Base-by-base conservation (phyloP, 1,139 yeast genomes). In the Lodderomyces margitis region DNA sequence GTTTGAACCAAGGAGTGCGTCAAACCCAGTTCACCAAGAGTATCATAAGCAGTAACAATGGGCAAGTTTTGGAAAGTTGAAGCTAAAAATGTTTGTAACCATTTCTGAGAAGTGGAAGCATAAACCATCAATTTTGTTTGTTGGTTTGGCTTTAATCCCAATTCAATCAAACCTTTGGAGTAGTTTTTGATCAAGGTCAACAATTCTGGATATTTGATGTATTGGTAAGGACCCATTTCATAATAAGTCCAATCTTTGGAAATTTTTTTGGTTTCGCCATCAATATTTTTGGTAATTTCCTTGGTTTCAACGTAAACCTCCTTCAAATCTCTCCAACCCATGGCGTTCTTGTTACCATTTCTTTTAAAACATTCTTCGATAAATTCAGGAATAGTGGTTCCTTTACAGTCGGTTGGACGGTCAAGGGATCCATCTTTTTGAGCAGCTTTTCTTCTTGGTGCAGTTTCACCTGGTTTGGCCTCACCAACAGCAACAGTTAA, bases 21-120 rank as follows among this genome's bases (percentile, higher is more conserved):
- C 58, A 92, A 75, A 28, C 98, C 99, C 34, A 78, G 77, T 62
- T 89, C 95, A 46, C 98, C 98, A 50, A 92, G 74, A 31, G 98
- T 91, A 63, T 92, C 99, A 64, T 92, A 92, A 31, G 98, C 98
- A 21, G 99, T 94, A 36, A 89, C 98, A 47, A 87, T 78, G 19
- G 98, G 87, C 47, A 94, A 81, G 41, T 79, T 68, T 64, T 89
- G 96, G 45, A 88, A 69, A 54, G 80, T 78, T 41, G 87, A 75
- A 12, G 91, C 96, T 51, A 89, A 64, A 51, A 83, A 92, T 33
- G 88, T 77, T 66, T 87, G 87, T 85, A 92, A 78, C 98, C 98
- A 92, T 58, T 79, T 80, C 42, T 80, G 85, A 25, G 95, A 84
- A 21, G 96, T 84, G 25, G 86, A 66, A 28, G 96, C 96, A 65